Conservation (phyloP, 495 filamentous ascomycete species). For the Cudoniella acicularis region DNA sequence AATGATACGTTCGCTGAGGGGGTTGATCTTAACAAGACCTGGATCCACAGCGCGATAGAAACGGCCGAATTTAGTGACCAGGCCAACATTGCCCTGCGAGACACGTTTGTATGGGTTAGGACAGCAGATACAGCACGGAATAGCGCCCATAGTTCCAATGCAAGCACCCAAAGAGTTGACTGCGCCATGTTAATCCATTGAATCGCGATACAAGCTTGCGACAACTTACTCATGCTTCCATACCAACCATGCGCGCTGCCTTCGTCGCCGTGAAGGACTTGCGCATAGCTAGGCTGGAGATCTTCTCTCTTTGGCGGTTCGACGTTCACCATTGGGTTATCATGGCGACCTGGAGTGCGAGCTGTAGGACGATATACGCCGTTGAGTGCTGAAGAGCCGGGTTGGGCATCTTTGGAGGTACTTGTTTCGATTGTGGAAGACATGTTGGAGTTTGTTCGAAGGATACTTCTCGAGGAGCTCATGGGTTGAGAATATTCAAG, state of each 20-base stretch:
- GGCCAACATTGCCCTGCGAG: slow-evolving; percentile 84
- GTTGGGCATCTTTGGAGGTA: slow-evolving; percentile 1
- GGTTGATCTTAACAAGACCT: slow-evolving; percentile 96
- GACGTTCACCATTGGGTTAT: slow-evolving; percentile 61
- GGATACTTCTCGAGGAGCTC: neutral
- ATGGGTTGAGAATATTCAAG: neutral
- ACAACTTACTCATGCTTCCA: slow-evolving; percentile 70
- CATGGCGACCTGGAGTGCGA: slow-evolving; percentile 13
- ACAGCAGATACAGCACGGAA: slow-evolving; percentile 89
- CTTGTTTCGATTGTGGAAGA: slow-evolving; percentile 13
- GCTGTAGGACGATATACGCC: slow-evolving; percentile 20
- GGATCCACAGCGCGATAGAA: slow-evolving; percentile 97
- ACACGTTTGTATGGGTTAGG: slow-evolving; percentile 98
- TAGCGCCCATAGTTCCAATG: slow-evolving; percentile 78
- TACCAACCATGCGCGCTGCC: slow-evolving; percentile 84
- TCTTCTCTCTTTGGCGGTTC: slow-evolving; percentile 79
- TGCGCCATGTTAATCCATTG: slow-evolving; percentile 25
- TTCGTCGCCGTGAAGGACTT: slow-evolving; percentile 67
- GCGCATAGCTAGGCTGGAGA: slow-evolving; percentile 85
- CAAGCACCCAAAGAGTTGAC: slow-evolving; percentile 72
- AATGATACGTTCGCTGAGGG: slow-evolving; percentile 83
- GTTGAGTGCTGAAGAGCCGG: slow-evolving; percentile 6
- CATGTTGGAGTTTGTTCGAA: slow-evolving; percentile 15
- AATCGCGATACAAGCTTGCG: neutral
- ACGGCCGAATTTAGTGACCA: slow-evolving; percentile 93